Evolutionary conservation across 2,329 filamentous ascomycete species (phyloP).

Genomic region (Fusarium armeniacum): DNA sequence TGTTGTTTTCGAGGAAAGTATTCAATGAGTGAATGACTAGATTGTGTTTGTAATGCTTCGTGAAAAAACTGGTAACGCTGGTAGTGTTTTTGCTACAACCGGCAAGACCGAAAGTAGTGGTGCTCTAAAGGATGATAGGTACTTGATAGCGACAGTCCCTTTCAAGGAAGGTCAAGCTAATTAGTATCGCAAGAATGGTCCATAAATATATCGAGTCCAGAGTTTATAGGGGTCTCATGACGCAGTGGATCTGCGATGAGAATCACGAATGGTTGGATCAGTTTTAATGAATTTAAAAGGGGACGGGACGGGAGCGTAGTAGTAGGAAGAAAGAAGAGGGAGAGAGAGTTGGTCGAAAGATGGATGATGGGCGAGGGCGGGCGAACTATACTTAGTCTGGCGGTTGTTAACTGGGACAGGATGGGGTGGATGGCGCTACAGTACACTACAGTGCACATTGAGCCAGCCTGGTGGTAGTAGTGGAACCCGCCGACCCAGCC

Average conservation of each 20-base stretch:
- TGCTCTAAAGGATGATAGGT: conserved; percentile 7
- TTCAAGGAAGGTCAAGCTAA: conserved; percentile 28
- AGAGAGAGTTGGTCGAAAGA: conserved; percentile 33
- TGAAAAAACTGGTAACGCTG: conserved; percentile 17
- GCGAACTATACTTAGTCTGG: conserved; percentile 47
- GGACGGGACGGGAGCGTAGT: conserved; percentile 10
- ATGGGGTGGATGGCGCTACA: conserved; percentile 39
- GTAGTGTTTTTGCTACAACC: conserved; percentile 17
- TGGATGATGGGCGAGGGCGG: conserved; percentile 43
- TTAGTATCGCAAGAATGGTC: conserved; percentile 6
- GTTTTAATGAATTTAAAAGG: conserved; percentile 14
- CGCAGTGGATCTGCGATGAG: conserved; percentile 36
- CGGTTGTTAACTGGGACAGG: conserved; percentile 42
- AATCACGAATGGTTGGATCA: conserved; percentile 24
- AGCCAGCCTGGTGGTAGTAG: conserved; percentile 48
- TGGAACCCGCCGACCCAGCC: conserved; percentile 30
- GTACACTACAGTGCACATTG: conserved; percentile 36
- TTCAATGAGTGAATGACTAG: background rate
- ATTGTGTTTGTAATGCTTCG: conserved; percentile 14
- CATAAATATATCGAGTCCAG: conserved; percentile 17
- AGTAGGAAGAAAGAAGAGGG: conserved; percentile 27
- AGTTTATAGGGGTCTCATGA: conserved; percentile 38
- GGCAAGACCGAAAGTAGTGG: conserved; percentile 32
- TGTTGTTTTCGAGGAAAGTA: conserved; percentile 21
- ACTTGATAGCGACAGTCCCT: conserved; percentile 21